Conservation (phyloP, 305 asterid genomes). For the Plantago coronopus region DNA sequence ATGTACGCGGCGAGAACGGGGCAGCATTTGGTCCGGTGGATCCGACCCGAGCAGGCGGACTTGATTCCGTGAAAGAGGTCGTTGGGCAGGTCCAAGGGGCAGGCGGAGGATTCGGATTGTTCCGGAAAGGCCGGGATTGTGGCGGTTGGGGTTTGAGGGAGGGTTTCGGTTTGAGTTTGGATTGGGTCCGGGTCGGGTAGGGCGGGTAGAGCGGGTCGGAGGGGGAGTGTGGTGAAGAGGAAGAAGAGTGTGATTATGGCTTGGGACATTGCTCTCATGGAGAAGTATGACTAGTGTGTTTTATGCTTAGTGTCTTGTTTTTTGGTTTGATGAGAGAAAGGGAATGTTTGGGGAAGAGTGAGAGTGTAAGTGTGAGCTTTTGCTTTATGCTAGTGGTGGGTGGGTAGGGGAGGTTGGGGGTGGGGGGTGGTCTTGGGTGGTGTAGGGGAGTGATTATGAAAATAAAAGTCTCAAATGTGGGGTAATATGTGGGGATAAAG, state of each 20-base stretch:
- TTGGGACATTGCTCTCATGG: slow-evolving; percentile 37
- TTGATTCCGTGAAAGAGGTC: slow-evolving; percentile 59
- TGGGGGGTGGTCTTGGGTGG: neutral
- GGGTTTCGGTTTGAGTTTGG: slow-evolving; percentile 45
- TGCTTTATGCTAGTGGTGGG: neutral
- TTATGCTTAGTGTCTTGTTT: neutral
- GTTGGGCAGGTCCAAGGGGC: slow-evolving; percentile 78
- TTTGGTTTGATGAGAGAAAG: neutral
- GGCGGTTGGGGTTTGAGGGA: slow-evolving; percentile 42
- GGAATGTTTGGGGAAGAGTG: slow-evolving; percentile 11
- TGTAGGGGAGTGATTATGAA: slow-evolving; percentile 1
- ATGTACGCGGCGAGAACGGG: slow-evolving; percentile 89
- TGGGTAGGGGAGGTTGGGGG: neutral
- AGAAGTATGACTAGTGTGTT: neutral
- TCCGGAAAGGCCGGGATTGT: slow-evolving; percentile 94
- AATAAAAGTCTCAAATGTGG: slow-evolving; percentile 12
- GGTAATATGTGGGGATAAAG: slow-evolving; percentile 22
- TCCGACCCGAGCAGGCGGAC: slow-evolving; percentile 59
- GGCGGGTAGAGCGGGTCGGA: slow-evolving; percentile 24
- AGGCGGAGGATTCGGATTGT: slow-evolving; percentile 55
- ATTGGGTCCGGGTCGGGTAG: slow-evolving; percentile 60
- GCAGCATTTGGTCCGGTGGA: slow-evolving; percentile 80
- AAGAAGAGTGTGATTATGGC: slow-evolving; percentile 26
- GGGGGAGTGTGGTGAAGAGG: slow-evolving; percentile 35
- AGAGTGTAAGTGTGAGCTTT: slow-evolving; percentile 11